Percentiles rank a stretch among this genome's conserved stretches.
Evolutionary conservation across 192 early-diverging fungal species (phyloP).

Genomic region (Chytriomyces sp.): DNA sequence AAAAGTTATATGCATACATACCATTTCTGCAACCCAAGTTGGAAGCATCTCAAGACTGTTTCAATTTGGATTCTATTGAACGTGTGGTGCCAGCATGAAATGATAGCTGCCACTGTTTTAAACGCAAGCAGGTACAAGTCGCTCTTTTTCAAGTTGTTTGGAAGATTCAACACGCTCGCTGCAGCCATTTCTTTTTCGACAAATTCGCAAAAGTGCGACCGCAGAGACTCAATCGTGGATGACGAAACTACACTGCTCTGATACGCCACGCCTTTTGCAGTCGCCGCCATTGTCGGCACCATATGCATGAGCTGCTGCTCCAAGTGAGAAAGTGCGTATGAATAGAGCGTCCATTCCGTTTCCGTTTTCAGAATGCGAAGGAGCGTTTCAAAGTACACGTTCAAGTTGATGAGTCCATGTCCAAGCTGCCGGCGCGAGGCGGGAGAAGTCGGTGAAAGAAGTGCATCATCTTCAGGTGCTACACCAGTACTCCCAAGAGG

Average conservation of each 20-base stretch:
- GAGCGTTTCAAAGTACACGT: background rate
- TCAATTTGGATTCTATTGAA: constrained; percentile 73
- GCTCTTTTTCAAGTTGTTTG: constrained; percentile 62
- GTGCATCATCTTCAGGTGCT: background rate
- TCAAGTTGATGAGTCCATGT: constrained; percentile 8
- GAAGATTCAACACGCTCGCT: constrained; percentile 61
- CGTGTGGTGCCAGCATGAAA: constrained; percentile 68
- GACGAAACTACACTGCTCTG: constrained; percentile 48
- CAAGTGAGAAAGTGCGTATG: constrained; percentile 68
- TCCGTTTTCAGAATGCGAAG: constrained; percentile 66
- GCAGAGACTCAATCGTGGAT: constrained; percentile 57
- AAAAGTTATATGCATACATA: background rate
- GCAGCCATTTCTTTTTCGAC: constrained; percentile 63
- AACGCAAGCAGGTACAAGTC: constrained; percentile 72
- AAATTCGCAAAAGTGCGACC: constrained; percentile 60
- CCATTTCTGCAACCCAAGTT: constrained; percentile 72
- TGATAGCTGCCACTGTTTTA: constrained; percentile 66
- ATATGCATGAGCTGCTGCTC: constrained; percentile 71
- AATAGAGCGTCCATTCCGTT: constrained; percentile 73
- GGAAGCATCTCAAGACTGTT: constrained; percentile 74
- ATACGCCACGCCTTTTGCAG: constrained; percentile 47
- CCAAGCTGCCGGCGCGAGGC: background rate
- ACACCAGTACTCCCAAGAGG: background rate
- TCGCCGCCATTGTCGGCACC: constrained; percentile 53
- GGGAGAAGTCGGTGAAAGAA: background rate